Conservation (phyloP, 768 basidiomycete species). For the Candolleomyces efflorescens region DNA sequence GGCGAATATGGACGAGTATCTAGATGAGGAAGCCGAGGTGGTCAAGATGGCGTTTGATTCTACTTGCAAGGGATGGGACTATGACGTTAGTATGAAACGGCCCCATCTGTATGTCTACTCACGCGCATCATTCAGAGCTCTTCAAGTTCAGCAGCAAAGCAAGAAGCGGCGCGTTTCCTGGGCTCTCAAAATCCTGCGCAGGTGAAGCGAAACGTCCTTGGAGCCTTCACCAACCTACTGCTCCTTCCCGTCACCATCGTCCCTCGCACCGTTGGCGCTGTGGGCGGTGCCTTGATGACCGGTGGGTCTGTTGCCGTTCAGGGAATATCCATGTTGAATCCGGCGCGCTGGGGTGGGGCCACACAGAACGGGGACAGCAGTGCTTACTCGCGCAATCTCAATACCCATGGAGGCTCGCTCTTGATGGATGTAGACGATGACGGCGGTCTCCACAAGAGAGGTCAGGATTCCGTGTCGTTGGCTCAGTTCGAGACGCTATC, state of each 20-base stretch:
- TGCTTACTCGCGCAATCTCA: conserved; percentile 34
- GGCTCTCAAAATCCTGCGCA: conserved; percentile 83
- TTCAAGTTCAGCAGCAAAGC: conserved; percentile 9
- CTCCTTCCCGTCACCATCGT: conserved; percentile 95
- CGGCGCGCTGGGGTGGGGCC: conserved; percentile 64
- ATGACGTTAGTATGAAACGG: conserved; percentile 43
- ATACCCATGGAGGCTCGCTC: conserved; percentile 38
- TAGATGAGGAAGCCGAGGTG: conserved; percentile 88
- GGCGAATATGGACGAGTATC: conserved; percentile 94
- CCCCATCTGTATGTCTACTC: background rate
- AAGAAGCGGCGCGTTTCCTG: conserved; percentile 54
- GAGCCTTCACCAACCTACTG: conserved; percentile 86
- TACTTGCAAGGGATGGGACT: conserved; percentile 80
- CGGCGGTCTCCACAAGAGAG: conserved; percentile 7
- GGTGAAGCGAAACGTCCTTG: conserved; percentile 89
- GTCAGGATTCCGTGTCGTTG: conserved; percentile 1
- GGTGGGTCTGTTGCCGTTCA: conserved; percentile 76
- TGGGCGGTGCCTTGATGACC: conserved; percentile 51
- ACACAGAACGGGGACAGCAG: conserved; percentile 8
- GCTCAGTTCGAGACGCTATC: conserved; percentile 12
- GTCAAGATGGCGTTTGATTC: conserved; percentile 69
- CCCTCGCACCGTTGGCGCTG: conserved; percentile 58
- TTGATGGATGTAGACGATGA: conserved; percentile 45
- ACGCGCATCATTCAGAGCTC: conserved; percentile 3
- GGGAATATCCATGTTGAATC: conserved; percentile 87